Percentiles rank a stretch among this genome's conserved stretches.
Evolutionary conservation across 23 red algal species (phyloP).

Genomic region (Gracilaria domingensis): DNA sequence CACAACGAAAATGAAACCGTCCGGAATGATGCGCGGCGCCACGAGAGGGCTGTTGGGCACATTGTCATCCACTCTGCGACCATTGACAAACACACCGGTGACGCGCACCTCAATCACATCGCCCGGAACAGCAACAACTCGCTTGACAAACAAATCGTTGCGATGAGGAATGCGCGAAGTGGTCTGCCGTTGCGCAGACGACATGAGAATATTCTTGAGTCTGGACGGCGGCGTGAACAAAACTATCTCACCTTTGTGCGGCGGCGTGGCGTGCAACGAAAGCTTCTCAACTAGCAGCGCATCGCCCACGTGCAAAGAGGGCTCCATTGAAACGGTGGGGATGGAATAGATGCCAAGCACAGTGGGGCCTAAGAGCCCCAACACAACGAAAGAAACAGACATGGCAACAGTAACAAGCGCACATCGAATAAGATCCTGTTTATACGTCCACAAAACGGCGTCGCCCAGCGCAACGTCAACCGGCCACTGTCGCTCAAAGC

Average conservation of each 20-base stretch:
- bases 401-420: conserved; percentile 54
- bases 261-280: conserved; percentile 40
- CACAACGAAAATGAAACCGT: conserved; percentile 76
- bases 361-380: conserved; percentile 43
- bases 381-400: conserved; percentile 26
- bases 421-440: conserved; percentile 53
- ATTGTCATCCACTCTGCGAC: conserved; percentile 32
- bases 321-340: conserved; percentile 81
- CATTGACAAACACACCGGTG: conserved; percentile 83
- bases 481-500: conserved; percentile 70
- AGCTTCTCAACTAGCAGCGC: conserved; percentile 90
- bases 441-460: conserved; percentile 54
- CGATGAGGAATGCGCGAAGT: not conserved
- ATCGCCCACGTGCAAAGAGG: conserved; percentile 86
- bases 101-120: conserved; percentile 75
- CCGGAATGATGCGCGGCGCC: conserved; percentile 51
- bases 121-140: conserved; percentile 81
- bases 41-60: conserved; percentile 55
- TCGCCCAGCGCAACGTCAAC: conserved; percentile 56
- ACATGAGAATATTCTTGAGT: conserved; percentile 45
- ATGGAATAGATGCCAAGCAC: conserved; percentile 64
- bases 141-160: conserved; percentile 76
- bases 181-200: not conserved
- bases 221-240: conserved; percentile 65
- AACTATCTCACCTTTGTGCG: conserved; percentile 74